phyloP scores from a whole-genome alignment of 1,284 basidiomycete species.

The Grifola frondosa region DNA sequence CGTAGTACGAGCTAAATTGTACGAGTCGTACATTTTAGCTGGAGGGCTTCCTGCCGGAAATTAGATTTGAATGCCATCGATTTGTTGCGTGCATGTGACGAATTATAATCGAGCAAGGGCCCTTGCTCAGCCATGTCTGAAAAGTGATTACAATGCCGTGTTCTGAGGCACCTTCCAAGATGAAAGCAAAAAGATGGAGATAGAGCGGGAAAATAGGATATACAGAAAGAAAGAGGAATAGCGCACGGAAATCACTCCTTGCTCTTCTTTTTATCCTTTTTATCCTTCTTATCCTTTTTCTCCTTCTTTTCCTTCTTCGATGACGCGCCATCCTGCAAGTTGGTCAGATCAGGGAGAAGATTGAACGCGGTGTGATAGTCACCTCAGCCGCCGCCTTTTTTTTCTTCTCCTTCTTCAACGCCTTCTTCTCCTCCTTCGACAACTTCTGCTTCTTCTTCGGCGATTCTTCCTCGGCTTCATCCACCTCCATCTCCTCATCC shows the following conservation, averaged over 20 bases:
- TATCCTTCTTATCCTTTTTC: conserved; percentile 27
- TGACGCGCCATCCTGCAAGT: conserved; percentile 28
- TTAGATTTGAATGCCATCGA: no score
- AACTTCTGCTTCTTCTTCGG: conserved; percentile 70
- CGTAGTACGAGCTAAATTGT: no score
- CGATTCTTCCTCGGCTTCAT: no score
- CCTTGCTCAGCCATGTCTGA: no score
- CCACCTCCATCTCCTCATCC: conserved; percentile 58
- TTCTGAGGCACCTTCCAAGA: no score
- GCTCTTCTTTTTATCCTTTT: conserved; percentile 44
- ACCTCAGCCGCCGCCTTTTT: conserved; percentile 45
- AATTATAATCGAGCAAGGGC: no score
- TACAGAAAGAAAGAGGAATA: conserved; percentile 3
- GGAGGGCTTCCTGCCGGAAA: no score
- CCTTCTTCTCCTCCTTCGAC: conserved; percentile 83
- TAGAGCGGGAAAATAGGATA: conserved; percentile 5
- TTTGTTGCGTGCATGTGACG: no score
- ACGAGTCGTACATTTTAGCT: no score
- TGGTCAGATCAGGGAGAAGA: conserved; percentile 12
- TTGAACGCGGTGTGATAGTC: conserved; percentile 5
- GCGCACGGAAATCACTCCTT: conserved; percentile 35
- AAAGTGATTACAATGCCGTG: no score
- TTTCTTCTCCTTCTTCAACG: conserved; percentile 76
- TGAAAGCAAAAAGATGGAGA: no score
- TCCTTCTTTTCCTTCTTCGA: conserved; percentile 30